These are phyloP conservation scores for Citrus unshiu DNA, from an alignment of 345 rosid species.

Conservation along the genomic window DNA sequence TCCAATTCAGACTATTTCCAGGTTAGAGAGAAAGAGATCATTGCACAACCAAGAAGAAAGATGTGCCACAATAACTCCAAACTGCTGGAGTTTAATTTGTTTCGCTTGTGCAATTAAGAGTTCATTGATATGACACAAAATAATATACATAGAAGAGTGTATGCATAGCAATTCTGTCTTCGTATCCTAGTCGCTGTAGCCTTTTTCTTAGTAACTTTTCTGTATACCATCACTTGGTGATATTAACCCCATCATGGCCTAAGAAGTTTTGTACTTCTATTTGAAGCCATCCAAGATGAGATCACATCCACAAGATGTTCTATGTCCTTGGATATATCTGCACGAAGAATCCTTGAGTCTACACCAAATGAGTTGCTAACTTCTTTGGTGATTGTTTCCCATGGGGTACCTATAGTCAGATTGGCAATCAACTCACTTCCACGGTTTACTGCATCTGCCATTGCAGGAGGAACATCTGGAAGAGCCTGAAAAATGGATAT, in stretches of 20 bases:
- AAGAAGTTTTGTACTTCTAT: slow-evolving; percentile 56
- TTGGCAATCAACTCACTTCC: slow-evolving; percentile 82
- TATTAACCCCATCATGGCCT: slow-evolving; percentile 28
- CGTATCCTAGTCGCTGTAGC: neutral
- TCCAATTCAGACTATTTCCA: too few relatives aligned
- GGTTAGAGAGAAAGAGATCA: neutral
- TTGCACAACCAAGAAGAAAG: neutral
- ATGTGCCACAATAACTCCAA: neutral
- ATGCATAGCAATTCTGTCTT: neutral
- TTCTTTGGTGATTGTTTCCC: slow-evolving; percentile 92
- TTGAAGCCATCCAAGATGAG: slow-evolving; percentile 84
- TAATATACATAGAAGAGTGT: neutral
- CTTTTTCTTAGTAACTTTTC: neutral
- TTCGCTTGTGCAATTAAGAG: neutral
- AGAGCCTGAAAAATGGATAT: slow-evolving; percentile 48
- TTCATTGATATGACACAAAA: neutral
- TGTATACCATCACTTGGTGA: neutral
- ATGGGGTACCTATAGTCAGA: slow-evolving; percentile 82
- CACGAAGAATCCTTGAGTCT: slow-evolving; percentile 65
- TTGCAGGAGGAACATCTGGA: slow-evolving; percentile 95
- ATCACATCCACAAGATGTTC: slow-evolving; percentile 61
- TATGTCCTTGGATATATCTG: slow-evolving; percentile 65
- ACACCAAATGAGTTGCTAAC: slow-evolving; percentile 71
- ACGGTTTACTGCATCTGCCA: slow-evolving; percentile 91
- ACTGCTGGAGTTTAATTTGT: neutral